A percentile compares a stretch with the other conserved stretches of the same genome.
Conservation (phyloP, 805 yeast species). For the Lipomyces mesembrius region DNA sequence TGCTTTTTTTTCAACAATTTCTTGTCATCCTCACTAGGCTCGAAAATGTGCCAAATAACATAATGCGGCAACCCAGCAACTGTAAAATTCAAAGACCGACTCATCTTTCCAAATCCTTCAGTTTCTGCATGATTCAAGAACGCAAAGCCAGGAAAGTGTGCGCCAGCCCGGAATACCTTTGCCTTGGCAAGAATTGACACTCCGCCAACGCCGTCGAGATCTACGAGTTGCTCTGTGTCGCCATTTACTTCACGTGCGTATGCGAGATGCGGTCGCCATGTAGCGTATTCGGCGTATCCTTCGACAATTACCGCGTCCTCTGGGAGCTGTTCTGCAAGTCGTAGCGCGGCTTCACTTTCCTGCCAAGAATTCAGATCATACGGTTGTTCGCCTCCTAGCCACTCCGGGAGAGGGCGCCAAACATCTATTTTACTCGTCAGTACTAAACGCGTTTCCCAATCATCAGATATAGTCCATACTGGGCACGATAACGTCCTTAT, state of each 20-base stretch:
- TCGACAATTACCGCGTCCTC: slow-evolving; percentile 97
- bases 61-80: slow-evolving; percentile 92
- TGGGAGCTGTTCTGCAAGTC: slow-evolving; percentile 58
- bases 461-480: slow-evolving; percentile 42
- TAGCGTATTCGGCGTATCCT: slow-evolving; percentile 53
- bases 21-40: slow-evolving; percentile 30
- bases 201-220: slow-evolving; percentile 96
- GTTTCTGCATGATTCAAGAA: slow-evolving; percentile 97
- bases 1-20: slow-evolving; percentile 5
- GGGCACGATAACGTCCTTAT: slow-evolving; percentile 90
- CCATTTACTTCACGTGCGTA: slow-evolving; percentile 21
- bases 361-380: slow-evolving; percentile 97
- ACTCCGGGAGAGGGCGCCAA: slow-evolving; percentile 96
- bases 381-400: slow-evolving; percentile 84
- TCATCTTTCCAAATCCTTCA: slow-evolving; percentile 83
- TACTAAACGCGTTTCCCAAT: neutral
- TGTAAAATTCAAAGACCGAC: slow-evolving; percentile 73
- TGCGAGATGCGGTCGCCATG: slow-evolving; percentile 36
- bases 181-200: slow-evolving; percentile 92
- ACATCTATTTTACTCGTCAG: slow-evolving; percentile 52
- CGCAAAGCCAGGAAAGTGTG: slow-evolving; percentile 96
- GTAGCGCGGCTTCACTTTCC: slow-evolving; percentile 74
- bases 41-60: slow-evolving; percentile 80
- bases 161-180: slow-evolving; percentile 80
- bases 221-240: slow-evolving; percentile 90